phyloP scores from a whole-genome alignment of 108 stramenopile species.

The Cyclostephanos tholiformis region DNA sequence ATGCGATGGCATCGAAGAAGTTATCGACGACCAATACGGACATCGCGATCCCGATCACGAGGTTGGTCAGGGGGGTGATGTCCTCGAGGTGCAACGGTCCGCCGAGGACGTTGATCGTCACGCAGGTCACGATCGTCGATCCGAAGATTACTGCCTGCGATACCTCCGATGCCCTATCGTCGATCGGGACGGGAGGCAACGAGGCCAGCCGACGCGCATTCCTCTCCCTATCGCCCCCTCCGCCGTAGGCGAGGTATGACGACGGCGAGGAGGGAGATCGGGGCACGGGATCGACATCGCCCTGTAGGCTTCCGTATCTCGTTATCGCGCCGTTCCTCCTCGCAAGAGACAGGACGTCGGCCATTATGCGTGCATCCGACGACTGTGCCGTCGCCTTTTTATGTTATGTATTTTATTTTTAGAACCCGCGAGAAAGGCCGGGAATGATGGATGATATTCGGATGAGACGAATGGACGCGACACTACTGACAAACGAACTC shows the following conservation, averaged over 20 bases:
- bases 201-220: constrained; percentile 50
- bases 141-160: constrained; percentile 66
- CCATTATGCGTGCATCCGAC: constrained; percentile 75
- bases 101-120: constrained; percentile 66
- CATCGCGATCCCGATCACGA: constrained; percentile 57
- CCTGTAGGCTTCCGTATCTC: constrained; percentile 66
- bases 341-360: constrained; percentile 58
- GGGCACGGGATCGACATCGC: constrained; percentile 61
- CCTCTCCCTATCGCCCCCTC: constrained; percentile 53
- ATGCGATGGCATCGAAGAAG: constrained; percentile 76
- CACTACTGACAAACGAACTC: too few relatives aligned
- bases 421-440: background rate
- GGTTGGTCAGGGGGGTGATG: constrained; percentile 58
- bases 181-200: constrained; percentile 70
- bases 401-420: background rate
- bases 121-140: constrained; percentile 68
- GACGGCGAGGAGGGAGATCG: constrained; percentile 32
- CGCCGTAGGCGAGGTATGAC: constrained; percentile 36
- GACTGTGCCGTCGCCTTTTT: constrained; percentile 67
- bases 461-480: background rate
- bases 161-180: constrained; percentile 85
- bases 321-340: constrained; percentile 59
- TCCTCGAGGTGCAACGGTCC: constrained; percentile 54
- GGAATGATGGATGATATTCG: background rate
- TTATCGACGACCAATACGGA: constrained; percentile 75